Base-by-base conservation (phyloP, 495 filamentous ascomycete genomes). In the Viridothelium virens region DNA sequence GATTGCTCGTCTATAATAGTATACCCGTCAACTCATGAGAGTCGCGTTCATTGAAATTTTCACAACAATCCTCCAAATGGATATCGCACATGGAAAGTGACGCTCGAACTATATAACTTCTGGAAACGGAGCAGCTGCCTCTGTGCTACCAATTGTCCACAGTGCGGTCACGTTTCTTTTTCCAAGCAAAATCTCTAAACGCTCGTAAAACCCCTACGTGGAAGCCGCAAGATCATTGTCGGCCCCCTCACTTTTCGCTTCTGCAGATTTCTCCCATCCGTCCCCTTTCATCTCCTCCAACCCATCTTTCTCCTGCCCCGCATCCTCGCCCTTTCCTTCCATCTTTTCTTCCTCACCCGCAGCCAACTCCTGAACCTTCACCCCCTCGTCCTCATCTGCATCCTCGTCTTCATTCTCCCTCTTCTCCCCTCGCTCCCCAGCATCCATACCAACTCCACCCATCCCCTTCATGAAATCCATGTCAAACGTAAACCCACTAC, bases 401-500 rank as follows among this genome's bases (percentile, higher is more conserved):
- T 44, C 41, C 7, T 7, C 41, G 41, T 59, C 31, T 11, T 7
- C 53, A 59, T 36, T 18, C 18, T 36, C 31, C 53, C 5, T 14
- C 53, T 59, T 31, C 14, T 10, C 53, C 53, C 31, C 31, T n/a
- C 7, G 7, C 53, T 59, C 31, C 53, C 36, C 53, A 3, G 7
- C 53, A 5, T 25, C 48, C 41, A 9, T 46, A 53, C 65, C 39
- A 25, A 65, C 64, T 1, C 68, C 70, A 36, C 63, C 66, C 47
- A 70, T 70, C 33, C 66, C 68, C 47, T 69, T 69, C 72, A 79
- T 67, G 69, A 73, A 79, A 66, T 76, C 77, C 67, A 76, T 67
- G 62, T 79, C 77, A 34, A 71, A 63, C 63, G 72, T 64, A 69
- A 74, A 77, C 25, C 74, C 74, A 59, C 70, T 72, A 47, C 72